Evolutionary conservation across 257 asterid genomes (phyloP).

Genomic region (Primulina huaijiensis): DNA sequence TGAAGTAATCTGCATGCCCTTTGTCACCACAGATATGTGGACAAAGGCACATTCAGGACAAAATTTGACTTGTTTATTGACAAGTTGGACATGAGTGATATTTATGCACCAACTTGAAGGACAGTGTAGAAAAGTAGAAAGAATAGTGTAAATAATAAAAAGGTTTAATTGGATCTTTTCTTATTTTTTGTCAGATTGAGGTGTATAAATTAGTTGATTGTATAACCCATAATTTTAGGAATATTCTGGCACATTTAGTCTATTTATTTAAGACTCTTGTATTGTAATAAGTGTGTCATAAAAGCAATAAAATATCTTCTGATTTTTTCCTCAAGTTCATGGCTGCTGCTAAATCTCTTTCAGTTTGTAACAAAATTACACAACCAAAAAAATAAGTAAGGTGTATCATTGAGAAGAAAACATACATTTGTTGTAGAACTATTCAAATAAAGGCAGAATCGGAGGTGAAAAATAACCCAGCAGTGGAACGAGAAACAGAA

Average conservation of each 20-base stretch:
- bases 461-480: background rate
- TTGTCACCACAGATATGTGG: too few relatives aligned
- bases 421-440: constrained; percentile 3
- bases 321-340: background rate
- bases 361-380: background rate
- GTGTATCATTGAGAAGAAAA: background rate
- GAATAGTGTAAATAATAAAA: background rate
- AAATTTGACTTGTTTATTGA: too few relatives aligned
- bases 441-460: constrained; percentile 13
- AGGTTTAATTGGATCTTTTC: background rate
- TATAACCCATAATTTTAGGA: background rate
- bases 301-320: too few relatives aligned
- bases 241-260: background rate
- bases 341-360: background rate
- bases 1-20: too few relatives aligned
- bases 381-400: background rate
- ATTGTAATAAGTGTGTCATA: background rate
- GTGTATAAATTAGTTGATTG: background rate
- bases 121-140: background rate
- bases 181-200: background rate
- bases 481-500: constrained; percentile 6
- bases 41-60: too few relatives aligned
- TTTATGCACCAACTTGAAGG: too few relatives aligned
- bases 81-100: too few relatives aligned
- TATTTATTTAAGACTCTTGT: background rate